A percentile compares a stretch with the other conserved stretches of the same genome.
Conservation (phyloP, 2,329 filamentous ascomycete species). For the Lizonia empirigonia region DNA sequence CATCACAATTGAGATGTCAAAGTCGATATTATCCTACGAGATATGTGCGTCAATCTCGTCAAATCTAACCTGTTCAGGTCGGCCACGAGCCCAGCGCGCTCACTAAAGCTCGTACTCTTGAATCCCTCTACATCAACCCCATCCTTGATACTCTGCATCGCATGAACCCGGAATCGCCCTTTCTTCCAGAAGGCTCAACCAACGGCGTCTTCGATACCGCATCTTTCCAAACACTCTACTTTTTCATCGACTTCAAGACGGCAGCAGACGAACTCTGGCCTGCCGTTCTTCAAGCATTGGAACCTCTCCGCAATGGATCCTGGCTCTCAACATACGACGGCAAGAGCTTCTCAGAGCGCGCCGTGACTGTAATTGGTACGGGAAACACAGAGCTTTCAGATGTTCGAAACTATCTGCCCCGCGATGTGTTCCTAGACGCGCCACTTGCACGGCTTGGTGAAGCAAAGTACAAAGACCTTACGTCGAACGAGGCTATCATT, state of each 20-base stretch:
- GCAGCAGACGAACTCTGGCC: conserved; percentile 61
- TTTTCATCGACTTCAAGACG: conserved; percentile 70
- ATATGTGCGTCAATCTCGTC: background rate
- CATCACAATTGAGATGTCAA: background rate
- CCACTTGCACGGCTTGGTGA: conserved; percentile 55
- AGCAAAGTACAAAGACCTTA: conserved; percentile 53
- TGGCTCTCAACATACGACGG: conserved; percentile 61
- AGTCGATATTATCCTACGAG: background rate
- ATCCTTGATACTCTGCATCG: conserved; percentile 61
- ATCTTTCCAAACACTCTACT: conserved; percentile 63
- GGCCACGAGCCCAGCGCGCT: conserved; percentile 62
- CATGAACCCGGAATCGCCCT: conserved; percentile 61
- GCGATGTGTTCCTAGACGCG: conserved; percentile 66
- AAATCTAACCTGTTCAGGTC: conserved; percentile 48
- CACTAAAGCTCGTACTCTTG: conserved; percentile 59
- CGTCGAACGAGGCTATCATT: conserved; percentile 57
- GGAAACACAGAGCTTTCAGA: conserved; percentile 54
- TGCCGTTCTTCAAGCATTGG: conserved; percentile 60
- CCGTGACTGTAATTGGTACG: conserved; percentile 67
- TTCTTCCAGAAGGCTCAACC: conserved; percentile 53
- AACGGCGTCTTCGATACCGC: conserved; percentile 69
- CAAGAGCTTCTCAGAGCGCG: conserved; percentile 51
- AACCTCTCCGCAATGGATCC: conserved; percentile 60
- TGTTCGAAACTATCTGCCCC: conserved; percentile 48
- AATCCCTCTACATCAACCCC: conserved; percentile 64